Evolutionary conservation across 371 early-diverging fungal genomes (phyloP).

Genomic region (Actinomucor elegans): DNA sequence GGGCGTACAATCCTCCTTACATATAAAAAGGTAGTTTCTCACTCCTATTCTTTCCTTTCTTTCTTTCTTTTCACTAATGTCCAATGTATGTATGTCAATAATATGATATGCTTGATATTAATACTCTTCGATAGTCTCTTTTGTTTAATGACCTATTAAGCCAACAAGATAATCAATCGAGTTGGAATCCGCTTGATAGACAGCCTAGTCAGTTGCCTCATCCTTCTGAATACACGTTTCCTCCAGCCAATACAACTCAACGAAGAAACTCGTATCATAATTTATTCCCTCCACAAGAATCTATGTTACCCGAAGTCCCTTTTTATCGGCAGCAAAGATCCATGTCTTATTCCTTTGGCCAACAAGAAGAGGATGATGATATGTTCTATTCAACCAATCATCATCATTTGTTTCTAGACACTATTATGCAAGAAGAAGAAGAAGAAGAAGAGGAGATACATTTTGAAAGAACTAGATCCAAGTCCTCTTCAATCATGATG

Average conservation of each 20-base stretch:
- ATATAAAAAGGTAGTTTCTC: too few species aligned
- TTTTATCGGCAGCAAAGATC: conserved; percentile 38
- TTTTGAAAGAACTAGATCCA: conserved; percentile 24
- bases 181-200: conserved; percentile 8
- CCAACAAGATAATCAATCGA: too few species aligned
- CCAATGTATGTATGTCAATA: too few species aligned
- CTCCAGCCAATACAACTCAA: too few species aligned
- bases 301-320: conserved; percentile 42
- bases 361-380: conserved; percentile 5
- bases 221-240: conserved; percentile 31
- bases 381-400: not conserved
- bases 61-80: too few species aligned
- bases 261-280: conserved; percentile 34
- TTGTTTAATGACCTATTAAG: too few species aligned
- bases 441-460: conserved; percentile 13
- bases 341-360: conserved; percentile 40
- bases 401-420: conserved; percentile 8
- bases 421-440: conserved; percentile 39
- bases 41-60: not conserved
- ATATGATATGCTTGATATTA: too few species aligned
- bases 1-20: conserved; percentile 6
- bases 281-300: conserved; percentile 33
- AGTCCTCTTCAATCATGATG: conserved; percentile 41
- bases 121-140: too few species aligned
- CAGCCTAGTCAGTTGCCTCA: conserved; percentile 7